Conservation (phyloP, 129 eudicot species). For the Flaveria linearis region DNA sequence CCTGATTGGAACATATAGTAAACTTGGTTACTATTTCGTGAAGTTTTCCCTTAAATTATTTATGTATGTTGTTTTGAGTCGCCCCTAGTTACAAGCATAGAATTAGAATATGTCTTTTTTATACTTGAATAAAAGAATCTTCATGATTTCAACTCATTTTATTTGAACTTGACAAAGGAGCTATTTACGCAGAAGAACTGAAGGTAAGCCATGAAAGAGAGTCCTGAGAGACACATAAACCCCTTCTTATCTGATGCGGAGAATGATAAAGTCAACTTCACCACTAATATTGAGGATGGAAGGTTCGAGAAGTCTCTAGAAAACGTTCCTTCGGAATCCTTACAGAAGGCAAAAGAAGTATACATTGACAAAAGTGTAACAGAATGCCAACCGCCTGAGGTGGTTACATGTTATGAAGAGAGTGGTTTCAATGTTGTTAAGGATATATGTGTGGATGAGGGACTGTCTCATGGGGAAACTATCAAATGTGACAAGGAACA, state of each 20-base stretch:
- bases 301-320: slow-evolving; percentile 29
- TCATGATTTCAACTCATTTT: background rate
- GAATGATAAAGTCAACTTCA: slow-evolving; percentile 33
- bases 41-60: no score
- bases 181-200: slow-evolving; percentile 3
- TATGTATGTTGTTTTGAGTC: no score
- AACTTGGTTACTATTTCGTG: no score
- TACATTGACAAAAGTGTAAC: slow-evolving; percentile 52
- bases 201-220: slow-evolving; percentile 44
- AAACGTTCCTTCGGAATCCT: slow-evolving; percentile 18
- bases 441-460: slow-evolving; percentile 86
- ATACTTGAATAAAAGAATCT: background rate
- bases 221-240: slow-evolving; percentile 29
- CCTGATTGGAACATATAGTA: no score
- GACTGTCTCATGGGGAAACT: slow-evolving; percentile 45
- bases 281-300: slow-evolving; percentile 31
- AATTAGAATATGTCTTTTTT: slow-evolving; percentile 6
- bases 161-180: background rate
- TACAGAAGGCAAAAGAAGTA: background rate
- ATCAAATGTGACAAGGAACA: slow-evolving; percentile 33
- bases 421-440: slow-evolving; percentile 50
- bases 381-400: slow-evolving; percentile 58
- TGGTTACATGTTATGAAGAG: slow-evolving; percentile 54
- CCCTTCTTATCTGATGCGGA: slow-evolving; percentile 38
- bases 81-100: slow-evolving; percentile 14